Evolutionary conservation across 2,329 filamentous ascomycete genomes (phyloP).

Genomic region (Alternaria postmessia): DNA sequence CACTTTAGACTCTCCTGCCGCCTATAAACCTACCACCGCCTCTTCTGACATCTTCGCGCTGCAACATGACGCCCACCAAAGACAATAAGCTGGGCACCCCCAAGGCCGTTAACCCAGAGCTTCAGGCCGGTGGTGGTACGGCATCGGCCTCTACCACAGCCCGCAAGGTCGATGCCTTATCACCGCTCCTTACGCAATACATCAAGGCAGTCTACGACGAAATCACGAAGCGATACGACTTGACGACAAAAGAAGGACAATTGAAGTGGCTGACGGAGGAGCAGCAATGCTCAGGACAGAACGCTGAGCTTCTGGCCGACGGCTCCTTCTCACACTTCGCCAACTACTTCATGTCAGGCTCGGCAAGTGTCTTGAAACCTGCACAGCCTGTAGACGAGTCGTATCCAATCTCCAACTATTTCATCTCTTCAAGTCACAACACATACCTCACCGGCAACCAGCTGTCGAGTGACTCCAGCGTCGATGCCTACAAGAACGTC

Average conservation of each 20-base stretch:
- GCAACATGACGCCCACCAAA: slow-evolving; percentile 27
- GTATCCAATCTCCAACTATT: slow-evolving; percentile 84
- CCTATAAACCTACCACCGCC: background rate
- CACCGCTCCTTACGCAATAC: slow-evolving; percentile 37
- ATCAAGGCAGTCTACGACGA: slow-evolving; percentile 42
- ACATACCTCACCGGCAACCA: slow-evolving; percentile 92
- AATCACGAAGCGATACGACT: slow-evolving; percentile 38
- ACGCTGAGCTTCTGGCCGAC: slow-evolving; percentile 38
- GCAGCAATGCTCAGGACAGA: slow-evolving; percentile 34
- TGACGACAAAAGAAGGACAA: slow-evolving; percentile 43
- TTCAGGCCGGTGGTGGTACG: slow-evolving; percentile 51
- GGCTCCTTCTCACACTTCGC: slow-evolving; percentile 45
- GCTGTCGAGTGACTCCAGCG: slow-evolving; percentile 77
- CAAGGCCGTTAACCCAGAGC: slow-evolving; percentile 43
- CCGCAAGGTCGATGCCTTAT: slow-evolving; percentile 41
- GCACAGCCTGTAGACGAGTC: slow-evolving; percentile 63
- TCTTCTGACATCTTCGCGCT: background rate
- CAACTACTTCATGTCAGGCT: slow-evolving; percentile 57
- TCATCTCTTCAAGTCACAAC: slow-evolving; percentile 94
- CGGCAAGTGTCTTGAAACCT: slow-evolving; percentile 56
- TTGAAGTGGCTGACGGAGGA: slow-evolving; percentile 43
- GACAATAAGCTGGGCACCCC: slow-evolving; percentile 45
- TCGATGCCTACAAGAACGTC: slow-evolving; percentile 79
- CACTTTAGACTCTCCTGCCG: background rate
- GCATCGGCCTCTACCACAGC: slow-evolving; percentile 40